phyloP scores from a whole-genome alignment of 805 yeast genomes.

The Ascoidea asiatica region DNA sequence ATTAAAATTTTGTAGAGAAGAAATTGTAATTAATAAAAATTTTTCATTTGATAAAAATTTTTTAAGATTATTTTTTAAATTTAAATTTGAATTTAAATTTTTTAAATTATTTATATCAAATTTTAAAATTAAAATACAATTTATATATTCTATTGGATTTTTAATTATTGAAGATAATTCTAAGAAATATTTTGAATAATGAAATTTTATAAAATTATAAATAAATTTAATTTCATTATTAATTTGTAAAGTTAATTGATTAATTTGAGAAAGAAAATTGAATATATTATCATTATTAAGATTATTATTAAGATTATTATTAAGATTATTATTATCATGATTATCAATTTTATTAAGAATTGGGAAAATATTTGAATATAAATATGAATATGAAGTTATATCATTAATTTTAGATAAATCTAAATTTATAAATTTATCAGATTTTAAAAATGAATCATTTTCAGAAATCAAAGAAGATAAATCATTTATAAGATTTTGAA shows the following conservation, averaged over 20 bases:
- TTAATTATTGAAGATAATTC: constrained; percentile 55
- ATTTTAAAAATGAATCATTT: constrained; percentile 2
- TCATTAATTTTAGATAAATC: neutral
- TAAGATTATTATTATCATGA: constrained; percentile 3
- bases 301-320: constrained; percentile 7
- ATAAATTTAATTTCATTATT: constrained; percentile 38
- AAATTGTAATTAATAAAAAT: constrained; percentile 58
- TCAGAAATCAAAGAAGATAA: constrained; percentile 9
- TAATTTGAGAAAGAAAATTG: constrained; percentile 42
- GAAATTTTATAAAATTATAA: constrained; percentile 33
- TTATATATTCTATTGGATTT: constrained; percentile 49
- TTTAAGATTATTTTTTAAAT: constrained; percentile 18
- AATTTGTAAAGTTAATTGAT: constrained; percentile 39
- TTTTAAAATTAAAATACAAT: constrained; percentile 32
- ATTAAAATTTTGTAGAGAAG: constrained; percentile 35
- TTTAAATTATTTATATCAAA: constrained; percentile 36
- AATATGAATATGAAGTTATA: neutral
- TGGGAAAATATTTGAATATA: neutral
- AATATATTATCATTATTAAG: constrained; percentile 4
- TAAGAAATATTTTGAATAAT: constrained; percentile 51
- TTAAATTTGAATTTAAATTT: constrained; percentile 14
- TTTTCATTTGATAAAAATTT: constrained; percentile 42
- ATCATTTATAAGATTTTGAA: neutral
- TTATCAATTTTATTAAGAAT: neutral
- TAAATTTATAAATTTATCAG: neutral